Base-by-base conservation (phyloP, 1,139 yeast genomes). In the Saccharomyces hybrid region DNA sequence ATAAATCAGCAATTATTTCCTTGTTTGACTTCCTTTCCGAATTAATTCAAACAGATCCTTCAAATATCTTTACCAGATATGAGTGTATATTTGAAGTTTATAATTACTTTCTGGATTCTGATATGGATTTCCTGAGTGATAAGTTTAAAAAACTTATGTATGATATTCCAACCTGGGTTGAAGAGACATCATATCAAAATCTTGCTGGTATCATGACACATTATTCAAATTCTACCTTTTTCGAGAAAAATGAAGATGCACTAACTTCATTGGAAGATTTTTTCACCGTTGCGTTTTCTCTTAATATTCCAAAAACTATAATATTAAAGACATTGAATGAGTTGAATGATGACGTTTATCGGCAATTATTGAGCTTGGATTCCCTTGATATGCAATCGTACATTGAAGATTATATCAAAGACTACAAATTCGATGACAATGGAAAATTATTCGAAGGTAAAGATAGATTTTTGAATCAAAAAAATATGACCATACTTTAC, bases 141-240 rank as follows among this genome's bases (percentile, higher is more conserved):
- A 62, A 62, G n/a, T 61, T 75, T 2, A 58, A 61, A 1, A 61
- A 61, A 6, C 69, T 75, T 44, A 56, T 75, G 23, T 59, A 61
- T 27, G 67, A 66, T 14, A 20, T 77, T 2, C 72, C 76, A 6
- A 58, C 64, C 2, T 61, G 65, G 53, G 56, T 77, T 5, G 65
- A 72, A 1, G 58, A 65, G 7, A 51, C 58, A 0, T 63, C 65
- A 26, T 59, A 66, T 49, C 70, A 68, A 5, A 49, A 52, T 5
- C 65, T 74, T 3, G 58, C 70, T 14, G 53, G 59, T 2, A 57
- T 74, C 4, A 54, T 76, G 31, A 57, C 64, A 1, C 54, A 58
- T n/a, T 70, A 67, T 50, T 61, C 75, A 3, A 66, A 65, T 6
- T 69, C 73, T 0, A 46, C 34, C 2, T 56, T 66, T 2, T 50